These are phyloP conservation scores for Mortierella hygrophila DNA, from an alignment of 192 early-diverging fungal species.

Conservation along the genomic window DNA sequence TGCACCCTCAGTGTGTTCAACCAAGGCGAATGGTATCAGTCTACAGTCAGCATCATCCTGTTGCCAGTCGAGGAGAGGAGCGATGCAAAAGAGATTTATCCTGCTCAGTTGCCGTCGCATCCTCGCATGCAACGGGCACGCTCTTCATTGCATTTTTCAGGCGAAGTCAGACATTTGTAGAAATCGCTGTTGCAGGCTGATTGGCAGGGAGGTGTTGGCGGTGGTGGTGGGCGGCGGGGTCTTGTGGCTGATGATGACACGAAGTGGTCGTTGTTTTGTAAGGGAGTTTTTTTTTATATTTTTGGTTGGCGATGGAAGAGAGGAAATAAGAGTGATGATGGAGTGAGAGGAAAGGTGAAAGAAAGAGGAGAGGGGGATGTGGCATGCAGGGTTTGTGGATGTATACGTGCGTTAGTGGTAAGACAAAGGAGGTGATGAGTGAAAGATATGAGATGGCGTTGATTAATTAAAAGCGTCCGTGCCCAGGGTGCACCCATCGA, in stretches of 20 bases:
- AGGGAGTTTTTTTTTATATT: neutral
- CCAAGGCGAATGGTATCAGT: too few species aligned
- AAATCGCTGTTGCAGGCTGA: constrained; percentile 37
- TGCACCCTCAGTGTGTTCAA: too few species aligned
- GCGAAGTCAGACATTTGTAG: constrained; percentile 35
- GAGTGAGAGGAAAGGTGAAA: too few species aligned
- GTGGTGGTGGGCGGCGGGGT: neutral
- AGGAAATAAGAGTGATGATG: neutral
- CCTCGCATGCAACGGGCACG: neutral
- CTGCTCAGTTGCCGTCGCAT: neutral
- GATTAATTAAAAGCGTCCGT: neutral
- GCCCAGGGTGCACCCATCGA: neutral
- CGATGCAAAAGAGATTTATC: neutral
- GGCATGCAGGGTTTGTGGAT: too few species aligned
- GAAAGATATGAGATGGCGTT: neutral
- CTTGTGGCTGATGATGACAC: neutral
- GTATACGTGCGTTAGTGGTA: too few species aligned
- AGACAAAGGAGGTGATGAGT: too few species aligned
- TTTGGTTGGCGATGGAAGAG: neutral
- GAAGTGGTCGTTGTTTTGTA: neutral
- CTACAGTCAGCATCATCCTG: too few species aligned
- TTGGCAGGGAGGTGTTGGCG: constrained; percentile 22
- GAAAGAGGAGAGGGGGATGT: too few species aligned
- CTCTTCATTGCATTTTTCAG: constrained; percentile 5
- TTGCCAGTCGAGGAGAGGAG: too few species aligned